These are phyloP conservation scores for Barnettozyma sucrosica DNA, from an alignment of 805 yeast genomes.

Conservation along the genomic window DNA sequence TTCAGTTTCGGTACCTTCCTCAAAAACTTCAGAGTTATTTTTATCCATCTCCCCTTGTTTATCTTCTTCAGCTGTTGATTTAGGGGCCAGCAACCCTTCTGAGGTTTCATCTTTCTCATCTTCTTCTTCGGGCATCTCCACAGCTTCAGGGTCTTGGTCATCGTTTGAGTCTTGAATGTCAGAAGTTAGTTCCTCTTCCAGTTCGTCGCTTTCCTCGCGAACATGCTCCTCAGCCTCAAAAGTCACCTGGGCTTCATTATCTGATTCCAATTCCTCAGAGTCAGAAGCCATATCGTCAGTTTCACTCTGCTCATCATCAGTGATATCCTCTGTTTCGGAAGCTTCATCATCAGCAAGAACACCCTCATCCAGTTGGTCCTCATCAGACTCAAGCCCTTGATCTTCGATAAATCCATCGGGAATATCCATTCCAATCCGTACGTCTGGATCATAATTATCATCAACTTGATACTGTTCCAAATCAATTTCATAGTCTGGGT, in stretches of 20 bases:
- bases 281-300: neutral
- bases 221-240: neutral
- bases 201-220: constrained; percentile 1
- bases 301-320: neutral
- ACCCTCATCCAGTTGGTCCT: neutral
- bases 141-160: neutral
- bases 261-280: neutral
- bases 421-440: neutral
- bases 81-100: neutral
- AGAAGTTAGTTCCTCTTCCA: neutral
- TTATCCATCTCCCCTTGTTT: neutral
- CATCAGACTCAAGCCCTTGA: neutral
- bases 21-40: neutral
- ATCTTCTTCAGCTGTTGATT: neutral
- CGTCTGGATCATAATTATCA: neutral
- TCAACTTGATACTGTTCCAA: neutral
- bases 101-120: neutral
- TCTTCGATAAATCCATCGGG: neutral
- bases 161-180: neutral
- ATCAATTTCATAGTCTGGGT: neutral
- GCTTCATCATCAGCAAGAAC: constrained; percentile 2
- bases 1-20: neutral
- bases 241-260: neutral
- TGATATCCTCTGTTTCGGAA: neutral
- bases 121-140: neutral